Base-by-base conservation (phyloP, 768 basidiomycete genomes). In the Tremella mesenterica region DNA sequence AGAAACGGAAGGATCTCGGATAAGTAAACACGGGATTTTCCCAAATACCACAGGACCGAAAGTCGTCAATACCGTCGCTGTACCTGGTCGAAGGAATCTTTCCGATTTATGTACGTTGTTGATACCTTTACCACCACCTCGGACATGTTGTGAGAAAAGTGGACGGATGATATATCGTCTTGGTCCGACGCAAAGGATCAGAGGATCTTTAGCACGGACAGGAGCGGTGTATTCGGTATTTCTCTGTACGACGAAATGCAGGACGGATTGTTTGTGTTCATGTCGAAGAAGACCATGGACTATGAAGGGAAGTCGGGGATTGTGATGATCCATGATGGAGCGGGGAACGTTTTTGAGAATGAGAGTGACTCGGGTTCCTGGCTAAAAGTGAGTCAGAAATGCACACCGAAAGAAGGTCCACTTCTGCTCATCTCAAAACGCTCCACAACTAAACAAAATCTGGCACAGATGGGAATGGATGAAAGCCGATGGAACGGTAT, bases 91-190 rank as follows among this genome's bases (percentile, higher is more conserved):
- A 26, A 96, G 78, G 74, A 83, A 99, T 28, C 87, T 82, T 74
- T 95, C 89, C 50, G 85, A 92, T 67, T 96, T 99, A 79, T 97
- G 92, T 1, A 95, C 90, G 64, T 97, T 96, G 78, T 99, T 99
- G 38, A 83, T 78, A 10, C 91, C 90, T 71, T 85, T 87, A 14
- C 86, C 88, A 16, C 90, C 90, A 12, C 90, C 91, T 36, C 73
- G 70, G 2, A 86, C 84, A 63, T 92, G 89, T 65, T 95, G 90
- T 60, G 90, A 92, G 76, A 86, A 99, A 28, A 92, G 74, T 0
- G 95, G 95, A 59, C 85, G 87, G 36, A 91, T 83, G 18, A 77
- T 79, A 60, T 95, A 77, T 38, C 91, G 81, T 39, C 92, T 82
- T 10, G 90, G 86, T 1, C 93, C 95, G 23, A 90, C 81, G 65